Percentiles rank a stretch among this genome's conserved stretches.
Conservation (phyloP, 441 rosid genomes). For the Croton setiger region DNA sequence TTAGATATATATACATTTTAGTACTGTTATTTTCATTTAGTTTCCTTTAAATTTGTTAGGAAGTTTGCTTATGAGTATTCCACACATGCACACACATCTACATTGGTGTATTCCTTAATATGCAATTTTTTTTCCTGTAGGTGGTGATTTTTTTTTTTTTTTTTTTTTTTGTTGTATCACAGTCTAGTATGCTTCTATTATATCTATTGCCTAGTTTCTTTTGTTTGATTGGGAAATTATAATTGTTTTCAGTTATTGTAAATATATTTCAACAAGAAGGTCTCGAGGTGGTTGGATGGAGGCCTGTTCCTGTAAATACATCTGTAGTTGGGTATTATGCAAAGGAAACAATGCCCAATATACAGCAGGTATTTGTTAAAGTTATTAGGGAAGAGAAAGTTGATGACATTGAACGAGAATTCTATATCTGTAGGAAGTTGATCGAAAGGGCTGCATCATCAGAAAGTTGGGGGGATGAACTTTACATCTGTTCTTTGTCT, state of each 20-base stretch:
- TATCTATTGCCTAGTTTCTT: slow-evolving; percentile 1
- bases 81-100: too few species aligned
- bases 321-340: slow-evolving; percentile 94
- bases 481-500: slow-evolving; percentile 92
- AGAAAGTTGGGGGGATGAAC: slow-evolving; percentile 84
- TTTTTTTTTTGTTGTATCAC: background rate
- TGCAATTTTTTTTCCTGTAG: background rate
- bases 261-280: slow-evolving; percentile 91
- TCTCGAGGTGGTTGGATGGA: slow-evolving; percentile 96
- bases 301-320: slow-evolving; percentile 85
- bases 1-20: background rate
- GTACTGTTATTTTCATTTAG: background rate
- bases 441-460: slow-evolving; percentile 65
- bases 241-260: slow-evolving; percentile 56
- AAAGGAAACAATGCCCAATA: slow-evolving; percentile 89
- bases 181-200: background rate
- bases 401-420: slow-evolving; percentile 91
- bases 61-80: background rate
- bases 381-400: slow-evolving; percentile 73
- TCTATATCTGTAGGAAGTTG: slow-evolving; percentile 89
- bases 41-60: background rate
- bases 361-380: slow-evolving; percentile 93
- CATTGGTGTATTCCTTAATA: background rate
- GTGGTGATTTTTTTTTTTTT: background rate
- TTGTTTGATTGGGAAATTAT: slow-evolving; percentile 22